These are phyloP conservation scores for Chlamydomonas urium DNA, from an alignment of 139 green algal genomes.

Conservation along the genomic window DNA sequence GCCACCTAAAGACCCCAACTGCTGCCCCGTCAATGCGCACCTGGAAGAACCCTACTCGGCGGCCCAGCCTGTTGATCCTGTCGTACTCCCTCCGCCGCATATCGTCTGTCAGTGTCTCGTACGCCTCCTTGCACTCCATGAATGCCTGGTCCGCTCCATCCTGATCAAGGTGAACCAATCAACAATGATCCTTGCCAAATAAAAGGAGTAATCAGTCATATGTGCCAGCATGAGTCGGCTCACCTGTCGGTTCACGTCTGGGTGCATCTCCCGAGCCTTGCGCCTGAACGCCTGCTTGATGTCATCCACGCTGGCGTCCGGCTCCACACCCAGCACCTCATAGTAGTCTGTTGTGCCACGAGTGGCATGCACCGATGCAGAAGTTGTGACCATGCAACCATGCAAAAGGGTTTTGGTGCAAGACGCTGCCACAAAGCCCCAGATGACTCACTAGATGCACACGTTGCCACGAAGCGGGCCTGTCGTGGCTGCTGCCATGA, in stretches of 20 bases:
- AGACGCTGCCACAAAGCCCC: no score
- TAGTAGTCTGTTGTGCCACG: conserved; percentile 50
- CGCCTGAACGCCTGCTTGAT: conserved; percentile 55
- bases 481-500: no score
- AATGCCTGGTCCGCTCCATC: conserved; percentile 13
- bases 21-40: not conserved
- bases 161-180: no score
- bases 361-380: no score
- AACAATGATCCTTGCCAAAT: not conserved
- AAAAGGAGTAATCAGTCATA: not conserved
- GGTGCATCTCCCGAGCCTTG: conserved; percentile 51
- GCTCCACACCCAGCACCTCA: conserved; percentile 45
- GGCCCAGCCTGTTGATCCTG: not conserved
- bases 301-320: conserved; percentile 42
- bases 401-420: no score
- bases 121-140: conserved; percentile 17
- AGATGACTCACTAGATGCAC: no score
- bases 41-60: conserved; percentile 23
- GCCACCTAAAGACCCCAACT: not conserved
- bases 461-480: no score
- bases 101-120: conserved; percentile 24
- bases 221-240: not conserved
- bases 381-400: no score
- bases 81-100: conserved; percentile 17
- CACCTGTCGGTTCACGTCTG: conserved; percentile 45